These are phyloP conservation scores for Fusarium brevicatenulatum DNA, from an alignment of 2,329 filamentous ascomycete species.

Conservation along the genomic window DNA sequence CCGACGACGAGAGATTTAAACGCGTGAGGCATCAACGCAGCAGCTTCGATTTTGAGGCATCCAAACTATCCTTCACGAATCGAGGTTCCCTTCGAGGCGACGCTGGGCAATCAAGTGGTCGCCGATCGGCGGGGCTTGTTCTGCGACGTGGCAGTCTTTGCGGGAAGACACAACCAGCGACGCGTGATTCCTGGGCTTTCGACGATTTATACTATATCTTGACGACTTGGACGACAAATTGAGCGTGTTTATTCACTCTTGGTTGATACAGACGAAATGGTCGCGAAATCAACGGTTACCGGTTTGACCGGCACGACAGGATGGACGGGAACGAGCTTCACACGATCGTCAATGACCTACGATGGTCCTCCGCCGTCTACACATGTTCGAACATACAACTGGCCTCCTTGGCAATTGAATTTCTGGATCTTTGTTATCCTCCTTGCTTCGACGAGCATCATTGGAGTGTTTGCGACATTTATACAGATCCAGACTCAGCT, in stretches of 20 bases:
- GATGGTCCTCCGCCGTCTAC: slow-evolving; percentile 53
- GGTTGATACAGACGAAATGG: slow-evolving; percentile 32
- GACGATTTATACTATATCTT: background rate
- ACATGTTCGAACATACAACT: slow-evolving; percentile 70
- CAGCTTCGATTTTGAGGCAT: slow-evolving; percentile 1
- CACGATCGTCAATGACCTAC: slow-evolving; percentile 57
- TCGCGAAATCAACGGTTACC: slow-evolving; percentile 42
- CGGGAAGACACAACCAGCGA: slow-evolving; percentile 1
- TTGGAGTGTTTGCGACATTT: slow-evolving; percentile 71
- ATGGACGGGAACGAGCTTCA: slow-evolving; percentile 36
- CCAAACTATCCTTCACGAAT: background rate
- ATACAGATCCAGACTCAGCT: slow-evolving; percentile 68
- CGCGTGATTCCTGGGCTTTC: background rate
- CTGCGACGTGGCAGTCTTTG: slow-evolving; percentile 42
- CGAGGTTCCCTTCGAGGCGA: slow-evolving; percentile 20
- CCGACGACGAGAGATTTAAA: background rate
- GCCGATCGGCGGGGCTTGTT: slow-evolving; percentile 31
- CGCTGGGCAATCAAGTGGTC: slow-evolving; percentile 29
- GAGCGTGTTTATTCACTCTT: background rate
- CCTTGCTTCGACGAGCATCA: slow-evolving; percentile 65
- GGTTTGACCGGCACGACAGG: slow-evolving; percentile 46
- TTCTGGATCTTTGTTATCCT: slow-evolving; percentile 75
- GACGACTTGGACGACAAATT: background rate
- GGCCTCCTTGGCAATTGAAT: slow-evolving; percentile 74
- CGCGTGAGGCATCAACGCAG: slow-evolving; percentile 31